Evolutionary conservation across 2,329 filamentous ascomycete genomes (phyloP).

Genomic region (Fusarium sulawesiense): DNA sequence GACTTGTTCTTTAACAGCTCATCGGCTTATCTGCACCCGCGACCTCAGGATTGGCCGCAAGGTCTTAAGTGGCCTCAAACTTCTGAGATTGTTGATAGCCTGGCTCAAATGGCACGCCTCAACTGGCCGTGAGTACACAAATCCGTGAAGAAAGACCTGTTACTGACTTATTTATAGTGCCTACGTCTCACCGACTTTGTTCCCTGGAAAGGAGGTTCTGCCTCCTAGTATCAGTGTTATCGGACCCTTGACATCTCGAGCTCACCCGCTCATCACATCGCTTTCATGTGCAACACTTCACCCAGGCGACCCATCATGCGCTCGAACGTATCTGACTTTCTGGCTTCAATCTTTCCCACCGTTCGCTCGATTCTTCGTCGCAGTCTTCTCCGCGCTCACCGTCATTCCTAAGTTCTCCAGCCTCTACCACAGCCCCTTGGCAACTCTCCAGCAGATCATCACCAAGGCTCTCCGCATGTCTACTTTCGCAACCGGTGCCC

Average conservation of each 20-base stretch:
- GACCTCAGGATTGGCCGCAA: constrained; percentile 75
- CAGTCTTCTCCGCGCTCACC: constrained; percentile 75
- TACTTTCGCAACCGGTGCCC: constrained; percentile 79
- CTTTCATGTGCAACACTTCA: constrained; percentile 92
- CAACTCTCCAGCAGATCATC: constrained; percentile 73
- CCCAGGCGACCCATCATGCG: constrained; percentile 86
- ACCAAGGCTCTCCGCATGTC: constrained; percentile 78
- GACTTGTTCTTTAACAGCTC: constrained; percentile 76
- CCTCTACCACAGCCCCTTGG: constrained; percentile 76
- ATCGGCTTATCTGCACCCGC: constrained; percentile 79
- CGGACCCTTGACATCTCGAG: constrained; percentile 81
- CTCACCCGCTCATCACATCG: constrained; percentile 86
- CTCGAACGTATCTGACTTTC: constrained; percentile 87
- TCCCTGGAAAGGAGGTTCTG: constrained; percentile 76
- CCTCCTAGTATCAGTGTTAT: constrained; percentile 74
- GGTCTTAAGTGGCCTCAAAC: constrained; percentile 78
- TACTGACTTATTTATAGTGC: constrained; percentile 58
- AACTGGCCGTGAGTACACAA: constrained; percentile 78
- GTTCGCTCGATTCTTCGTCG: constrained; percentile 80
- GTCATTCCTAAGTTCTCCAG: constrained; percentile 75
- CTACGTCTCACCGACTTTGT: constrained; percentile 87
- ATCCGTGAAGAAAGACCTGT: neutral
- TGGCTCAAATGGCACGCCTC: constrained; percentile 83
- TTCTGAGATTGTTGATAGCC: constrained; percentile 80
- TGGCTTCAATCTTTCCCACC: constrained; percentile 86